phyloP scores from a whole-genome alignment of 768 basidiomycete species.

The Suillus occidentalis region DNA sequence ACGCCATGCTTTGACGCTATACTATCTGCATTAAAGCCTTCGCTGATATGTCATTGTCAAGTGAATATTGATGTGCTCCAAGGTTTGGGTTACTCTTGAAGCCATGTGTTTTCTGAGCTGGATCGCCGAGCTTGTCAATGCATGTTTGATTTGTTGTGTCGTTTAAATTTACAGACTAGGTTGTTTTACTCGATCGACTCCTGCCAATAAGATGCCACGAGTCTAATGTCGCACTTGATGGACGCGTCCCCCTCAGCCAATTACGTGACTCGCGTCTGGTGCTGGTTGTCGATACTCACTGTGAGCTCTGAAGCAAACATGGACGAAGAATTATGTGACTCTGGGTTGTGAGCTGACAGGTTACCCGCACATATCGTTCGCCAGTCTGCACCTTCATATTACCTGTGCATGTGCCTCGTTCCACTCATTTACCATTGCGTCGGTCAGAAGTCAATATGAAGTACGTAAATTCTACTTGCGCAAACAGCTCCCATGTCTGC shows the following conservation, averaged over 20 bases:
- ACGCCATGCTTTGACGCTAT: slow-evolving; percentile 13
- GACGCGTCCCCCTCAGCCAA: not conserved
- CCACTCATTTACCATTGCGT: not conserved
- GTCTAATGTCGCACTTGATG: not conserved
- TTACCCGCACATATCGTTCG: not conserved
- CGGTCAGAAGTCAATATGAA: not conserved
- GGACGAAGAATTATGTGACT: not conserved
- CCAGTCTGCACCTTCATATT: not conserved
- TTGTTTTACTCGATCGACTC: not conserved
- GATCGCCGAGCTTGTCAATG: not conserved
- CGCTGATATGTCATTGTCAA: slow-evolving; percentile 1
- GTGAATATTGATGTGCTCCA: not conserved
- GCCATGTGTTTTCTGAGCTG: not conserved
- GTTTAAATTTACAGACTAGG: not conserved
- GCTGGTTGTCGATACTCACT: not conserved
- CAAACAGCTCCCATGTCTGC: not conserved
- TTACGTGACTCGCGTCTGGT: not conserved
- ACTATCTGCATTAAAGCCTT: slow-evolving; percentile 14
- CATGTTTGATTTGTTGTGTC: not conserved
- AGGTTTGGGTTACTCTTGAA: not conserved
- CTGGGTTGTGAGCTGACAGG: not conserved
- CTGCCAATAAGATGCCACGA: not conserved
- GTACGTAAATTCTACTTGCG: not conserved
- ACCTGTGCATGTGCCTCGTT: not conserved
- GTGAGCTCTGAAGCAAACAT: not conserved